Evolutionary conservation across 2,329 filamentous ascomycete species (phyloP), one percentile per base, ranked within the genome.

Genomic region (Colletotrichum brevisporum): DNA sequence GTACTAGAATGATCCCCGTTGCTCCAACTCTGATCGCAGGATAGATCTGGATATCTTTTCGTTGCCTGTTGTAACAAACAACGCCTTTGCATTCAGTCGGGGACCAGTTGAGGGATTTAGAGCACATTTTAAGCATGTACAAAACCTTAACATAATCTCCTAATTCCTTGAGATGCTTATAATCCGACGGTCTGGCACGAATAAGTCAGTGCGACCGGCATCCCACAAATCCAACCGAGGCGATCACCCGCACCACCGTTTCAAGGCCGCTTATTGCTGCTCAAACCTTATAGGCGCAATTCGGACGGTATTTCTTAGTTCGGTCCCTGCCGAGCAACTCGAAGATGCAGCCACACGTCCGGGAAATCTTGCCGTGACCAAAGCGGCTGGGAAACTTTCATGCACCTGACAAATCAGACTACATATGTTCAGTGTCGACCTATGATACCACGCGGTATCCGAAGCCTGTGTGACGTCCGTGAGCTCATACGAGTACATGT

Each of bases 261-360:
- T 81, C 45, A 48, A 48, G 76, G 6, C 74, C 75, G 1, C 80
- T 80, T 43, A 43, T 6, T 6, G 75, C 78, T 6, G 73, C 81
- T 6, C 76, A 78, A 48, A 77, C 78, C 2, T 74, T 80, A 5
- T 73, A 77, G 47, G 71, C 74, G 43, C 67, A 74, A 51, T 79
- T 48, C n/a, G n/a, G 45, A 48, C 45, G 45, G 10, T 16, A 48
- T 48, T 48, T 48, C 45, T 16, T 21, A 48, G 18, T 48, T 48
- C 15, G 15, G 16, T 8, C n/a, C 45, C n/a, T n/a, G n/a, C 45
- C n/a, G 45, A 48, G 15, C 45, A 9, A 4, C 6, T 31, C 27
- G 27, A 9, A 31, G 9, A 15, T 52, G 18, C 13, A 15, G 9
- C 18, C 26, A 10, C 50, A 52, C 26, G 21, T 52, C 50, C 26